Base-by-base conservation (phyloP, 1,139 yeast genomes). In the Suhomyces kunorum region DNA sequence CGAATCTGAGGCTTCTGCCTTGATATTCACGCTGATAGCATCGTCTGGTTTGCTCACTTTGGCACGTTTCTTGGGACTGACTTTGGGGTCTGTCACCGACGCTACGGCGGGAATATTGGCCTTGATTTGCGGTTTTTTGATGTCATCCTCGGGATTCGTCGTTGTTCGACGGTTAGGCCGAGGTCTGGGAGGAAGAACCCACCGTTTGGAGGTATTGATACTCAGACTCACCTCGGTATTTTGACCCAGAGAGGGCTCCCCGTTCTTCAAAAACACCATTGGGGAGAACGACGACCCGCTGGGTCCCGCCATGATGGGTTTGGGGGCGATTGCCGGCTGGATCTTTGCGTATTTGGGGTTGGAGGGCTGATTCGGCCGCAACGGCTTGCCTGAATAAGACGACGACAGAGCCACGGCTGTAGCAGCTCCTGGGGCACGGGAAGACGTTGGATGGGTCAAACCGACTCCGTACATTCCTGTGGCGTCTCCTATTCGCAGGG, bases 181-280 rank as follows among this genome's bases (percentile, higher is more conserved):
- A 2, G 85, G 84, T 39, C 85, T 61, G 2, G 85, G 85, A 2
- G 85, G 86, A 30, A 80, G 59, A 2, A 80, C 81, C 86, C 86
- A 80, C 47, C 74, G 71, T 46, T 76, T 76, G 27, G 80, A 73
- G 3, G 83, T 77, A 48, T 74, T 74, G 48, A 71, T 68, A 39
- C 62, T 62, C 28, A 61, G 54, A 23, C 57, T 53, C 15, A 58
- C 39, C 13, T 46, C 46, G 12, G 50, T 20, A 14, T 40, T 22
- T 35, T 39, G 49, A 38, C 51, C 43, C 41, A 19, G 53, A 45
- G 42, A 42, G 15, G 47, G 32, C 32, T 43, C 42, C 9, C 49
- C 47, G 27, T 29, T 46, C 17, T 43, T 41, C 29, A 41, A 32
- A 13, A 42, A 45, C 29, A 44, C 45, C 20, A 52, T 42, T 7